Percentiles rank a stretch among this genome's conserved stretches.
phyloP scores from a whole-genome alignment of 1,284 basidiomycete genomes.

The Apiotrichum montevideense region DNA sequence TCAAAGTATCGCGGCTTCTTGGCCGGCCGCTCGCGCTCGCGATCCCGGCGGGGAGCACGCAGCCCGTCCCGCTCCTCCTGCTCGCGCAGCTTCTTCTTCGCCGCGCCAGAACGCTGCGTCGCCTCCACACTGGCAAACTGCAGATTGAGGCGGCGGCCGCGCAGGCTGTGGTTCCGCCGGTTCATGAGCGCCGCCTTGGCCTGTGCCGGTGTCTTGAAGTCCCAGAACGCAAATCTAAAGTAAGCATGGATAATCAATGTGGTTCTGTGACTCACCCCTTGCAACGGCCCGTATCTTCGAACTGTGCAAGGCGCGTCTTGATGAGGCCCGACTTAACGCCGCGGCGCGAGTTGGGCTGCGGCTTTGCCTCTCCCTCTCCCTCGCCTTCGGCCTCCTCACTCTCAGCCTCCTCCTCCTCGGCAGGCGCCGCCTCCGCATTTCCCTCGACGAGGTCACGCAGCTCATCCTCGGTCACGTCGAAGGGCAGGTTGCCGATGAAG shows the following conservation, averaged over 20 bases:
- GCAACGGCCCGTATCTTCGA: conserved; percentile 88
- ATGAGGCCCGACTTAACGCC: conserved; percentile 63
- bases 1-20: conserved; percentile 14
- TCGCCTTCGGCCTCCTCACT: conserved; percentile 30
- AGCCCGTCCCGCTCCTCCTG: conserved; percentile 5
- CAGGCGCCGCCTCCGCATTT: conserved; percentile 20
- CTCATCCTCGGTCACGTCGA: conserved; percentile 71
- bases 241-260: conserved; percentile 1
- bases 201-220: conserved; percentile 71
- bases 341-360: conserved; percentile 20
- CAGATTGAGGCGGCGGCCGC: conserved; percentile 55
- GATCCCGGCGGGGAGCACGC: neutral
- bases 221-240: conserved; percentile 84
- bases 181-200: conserved; percentile 80
- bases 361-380: conserved; percentile 28
- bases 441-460: conserved; percentile 53
- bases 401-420: conserved; percentile 18
- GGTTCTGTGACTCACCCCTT: conserved; percentile 66
- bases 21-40: conserved; percentile 5
- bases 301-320: conserved; percentile 87
- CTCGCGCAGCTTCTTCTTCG: conserved; percentile 6
- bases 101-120: conserved; percentile 32
- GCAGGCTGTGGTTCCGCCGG: conserved; percentile 71
- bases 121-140: conserved; percentile 44
- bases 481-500: conserved; percentile 49